Base-by-base conservation (phyloP, 495 filamentous ascomycete genomes). In the Clohesyomyces aquaticus region DNA sequence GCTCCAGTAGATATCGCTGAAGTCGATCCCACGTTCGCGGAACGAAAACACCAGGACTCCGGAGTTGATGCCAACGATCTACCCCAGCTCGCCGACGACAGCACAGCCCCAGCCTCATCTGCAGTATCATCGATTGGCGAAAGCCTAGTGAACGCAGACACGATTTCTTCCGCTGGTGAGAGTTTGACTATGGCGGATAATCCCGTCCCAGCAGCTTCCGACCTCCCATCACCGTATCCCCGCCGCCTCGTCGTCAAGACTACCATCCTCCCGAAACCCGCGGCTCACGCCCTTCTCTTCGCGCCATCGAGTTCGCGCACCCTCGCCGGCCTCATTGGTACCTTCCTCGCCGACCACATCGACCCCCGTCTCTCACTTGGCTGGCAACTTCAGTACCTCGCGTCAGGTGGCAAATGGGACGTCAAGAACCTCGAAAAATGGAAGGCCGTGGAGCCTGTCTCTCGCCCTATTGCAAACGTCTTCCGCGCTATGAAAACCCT, bases 391-490 rank as follows among this genome's bases (percentile, higher is more conserved):
- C 87, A 91, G 68, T 85, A 91, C 72, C 83, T 98, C 23, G 88
- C 87, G 38, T 89, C 87, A 2, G 89, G 90, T 57, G 92, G 93
- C 12, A 98, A 98, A 77, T 97, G 93, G 93, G 93, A 96, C 72
- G 90, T 98, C 60, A 97, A 98, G 79, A 98, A 98, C 73, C 84
- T 96, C 12, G 86, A 81, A 58, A 97, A 97, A 68, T 98, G 93
- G 93, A 81, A 88, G 66, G 83, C 84, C 27, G 88, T 95, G 0
- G 73, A 76, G 9, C 87, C 92, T 1, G 89, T 96, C 21, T 94
- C 91, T 0, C 80, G 82, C 22, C 85, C 87, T 4, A 93, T 98
- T 48, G 84, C 76, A 3, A 84, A 86, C 27, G 79, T 89, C 16
- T 96, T 96, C 73, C 83, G 87, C 1, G 91, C 90, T 3, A 86